Conservation (phyloP, 805 yeast species). For the Pichia nanzhaoensis region DNA sequence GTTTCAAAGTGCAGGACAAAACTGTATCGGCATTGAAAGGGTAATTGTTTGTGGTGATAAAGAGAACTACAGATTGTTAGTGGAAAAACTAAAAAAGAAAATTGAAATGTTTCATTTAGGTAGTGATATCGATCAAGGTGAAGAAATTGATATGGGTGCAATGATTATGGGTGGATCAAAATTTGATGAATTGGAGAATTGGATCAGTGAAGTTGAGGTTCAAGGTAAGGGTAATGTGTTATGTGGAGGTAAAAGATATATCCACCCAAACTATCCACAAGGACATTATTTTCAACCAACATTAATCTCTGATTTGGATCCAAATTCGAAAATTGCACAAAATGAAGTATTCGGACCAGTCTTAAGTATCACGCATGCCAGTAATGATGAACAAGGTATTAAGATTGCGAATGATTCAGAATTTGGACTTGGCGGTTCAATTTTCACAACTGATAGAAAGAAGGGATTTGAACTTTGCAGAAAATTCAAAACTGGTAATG, state of each 20-base stretch:
- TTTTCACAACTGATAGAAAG: slow-evolving; percentile 62
- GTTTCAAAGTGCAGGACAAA: slow-evolving; percentile 96
- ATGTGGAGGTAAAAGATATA: slow-evolving; percentile 72
- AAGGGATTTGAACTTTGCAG: slow-evolving; percentile 60
- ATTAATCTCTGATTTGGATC: slow-evolving; percentile 71
- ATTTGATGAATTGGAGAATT: slow-evolving; percentile 57
- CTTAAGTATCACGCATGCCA: slow-evolving; percentile 70
- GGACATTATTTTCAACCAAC: slow-evolving; percentile 95
- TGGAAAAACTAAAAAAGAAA: slow-evolving; percentile 48
- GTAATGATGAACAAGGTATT: slow-evolving; percentile 58
- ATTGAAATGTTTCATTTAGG: slow-evolving; percentile 68
- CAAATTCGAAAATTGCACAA: slow-evolving; percentile 71
- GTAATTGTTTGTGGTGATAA: slow-evolving; percentile 65
- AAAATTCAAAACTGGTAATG: slow-evolving; percentile 73
- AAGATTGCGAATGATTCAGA: slow-evolving; percentile 74
- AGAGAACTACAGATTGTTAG: slow-evolving; percentile 58
- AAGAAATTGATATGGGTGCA: slow-evolving; percentile 94
- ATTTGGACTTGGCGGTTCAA: slow-evolving; percentile 88
- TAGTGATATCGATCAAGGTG: slow-evolving; percentile 85
- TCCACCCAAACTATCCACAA: slow-evolving; percentile 89
- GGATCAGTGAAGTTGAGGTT: slow-evolving; percentile 65
- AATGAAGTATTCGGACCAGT: slow-evolving; percentile 96
- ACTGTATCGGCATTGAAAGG: slow-evolving; percentile 95
- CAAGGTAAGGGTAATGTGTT: slow-evolving; percentile 71
- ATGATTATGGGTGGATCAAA: slow-evolving; percentile 71